Evolutionary conservation across 176 grass and related monocot genomes (phyloP).

Genomic region (Musa acuminata): DNA sequence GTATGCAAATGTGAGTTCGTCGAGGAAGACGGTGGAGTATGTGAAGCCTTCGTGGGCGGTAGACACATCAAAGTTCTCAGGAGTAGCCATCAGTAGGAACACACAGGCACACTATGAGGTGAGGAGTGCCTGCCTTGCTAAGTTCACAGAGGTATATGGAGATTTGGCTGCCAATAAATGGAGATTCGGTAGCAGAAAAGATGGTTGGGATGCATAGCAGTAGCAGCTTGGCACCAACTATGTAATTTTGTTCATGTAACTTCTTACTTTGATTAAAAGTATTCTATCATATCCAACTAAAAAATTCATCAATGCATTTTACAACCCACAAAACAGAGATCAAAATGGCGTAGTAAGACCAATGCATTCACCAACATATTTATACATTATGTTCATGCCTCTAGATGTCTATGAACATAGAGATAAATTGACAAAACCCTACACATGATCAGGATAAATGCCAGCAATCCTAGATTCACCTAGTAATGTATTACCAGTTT

Average conservation of each 20-base stretch:
- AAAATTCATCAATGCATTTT: no score
- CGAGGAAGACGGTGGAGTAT: conserved; percentile 56
- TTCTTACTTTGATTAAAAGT: no score
- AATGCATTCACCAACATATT: no score
- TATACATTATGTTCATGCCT: no score
- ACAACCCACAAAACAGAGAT: no score
- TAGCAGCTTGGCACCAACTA: background rate
- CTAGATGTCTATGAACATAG: no score
- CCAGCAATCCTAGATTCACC: no score
- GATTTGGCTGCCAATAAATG: conserved; percentile 57
- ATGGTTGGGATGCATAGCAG: conserved; percentile 78
- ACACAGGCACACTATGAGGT: conserved; percentile 60
- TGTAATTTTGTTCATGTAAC: background rate
- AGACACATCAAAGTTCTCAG: conserved; percentile 91
- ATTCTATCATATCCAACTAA: no score
- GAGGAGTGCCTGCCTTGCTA: conserved; percentile 63
- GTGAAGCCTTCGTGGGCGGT: conserved; percentile 85
- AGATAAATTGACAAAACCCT: no score
- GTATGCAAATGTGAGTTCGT: conserved; percentile 57
- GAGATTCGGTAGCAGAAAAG: conserved; percentile 42
- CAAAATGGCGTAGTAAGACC: no score
- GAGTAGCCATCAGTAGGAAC: conserved; percentile 69
- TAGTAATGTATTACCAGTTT: no score
- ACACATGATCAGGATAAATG: no score
- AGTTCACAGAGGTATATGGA: conserved; percentile 64